phyloP scores from a whole-genome alignment of 2,329 filamentous ascomycete species.

The Monilinia aucupariae region DNA sequence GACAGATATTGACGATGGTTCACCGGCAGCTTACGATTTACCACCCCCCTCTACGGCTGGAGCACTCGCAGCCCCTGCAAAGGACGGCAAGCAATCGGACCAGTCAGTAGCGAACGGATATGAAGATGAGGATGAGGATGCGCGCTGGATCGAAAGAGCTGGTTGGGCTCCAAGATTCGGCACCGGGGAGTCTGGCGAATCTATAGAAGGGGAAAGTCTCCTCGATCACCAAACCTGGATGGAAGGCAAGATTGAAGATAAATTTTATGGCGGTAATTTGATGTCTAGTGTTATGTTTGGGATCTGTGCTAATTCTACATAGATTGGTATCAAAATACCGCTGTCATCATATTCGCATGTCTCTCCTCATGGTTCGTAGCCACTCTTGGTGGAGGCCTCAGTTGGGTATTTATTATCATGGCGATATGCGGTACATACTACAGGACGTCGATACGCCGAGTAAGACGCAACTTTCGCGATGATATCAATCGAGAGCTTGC shows the following conservation, averaged over 20 bases:
- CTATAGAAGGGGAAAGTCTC: conserved; percentile 56
- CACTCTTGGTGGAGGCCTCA: conserved; percentile 81
- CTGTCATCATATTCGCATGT: conserved; percentile 88
- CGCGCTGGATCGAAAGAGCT: conserved; percentile 51
- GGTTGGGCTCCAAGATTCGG: conserved; percentile 90
- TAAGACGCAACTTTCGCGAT: conserved; percentile 92
- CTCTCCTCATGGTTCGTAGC: conserved; percentile 86
- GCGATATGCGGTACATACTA: conserved; percentile 91
- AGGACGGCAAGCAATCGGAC: conserved; percentile 43
- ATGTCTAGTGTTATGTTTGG: conserved; percentile 3
- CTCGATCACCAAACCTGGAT: conserved; percentile 85
- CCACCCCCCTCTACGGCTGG: conserved; percentile 68
- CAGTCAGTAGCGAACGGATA: conserved; percentile 41
- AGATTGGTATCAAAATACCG: conserved; percentile 99
- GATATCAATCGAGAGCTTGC: conserved; percentile 86
- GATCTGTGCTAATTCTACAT: conserved; percentile 20
- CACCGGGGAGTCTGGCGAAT: conserved; percentile 48
- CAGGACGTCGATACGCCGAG: conserved; percentile 85
- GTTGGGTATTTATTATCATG: conserved; percentile 92
- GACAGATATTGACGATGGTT: conserved; percentile 73
- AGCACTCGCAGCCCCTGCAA: conserved; percentile 49
- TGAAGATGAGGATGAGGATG: conserved; percentile 47
- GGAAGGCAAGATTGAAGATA: conserved; percentile 78
- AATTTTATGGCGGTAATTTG: conserved; percentile 74
- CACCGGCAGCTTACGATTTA: conserved; percentile 65